These are phyloP conservation scores for Epichloe baconii DNA, from an alignment of 2,329 filamentous ascomycete species.

Conservation along the genomic window DNA sequence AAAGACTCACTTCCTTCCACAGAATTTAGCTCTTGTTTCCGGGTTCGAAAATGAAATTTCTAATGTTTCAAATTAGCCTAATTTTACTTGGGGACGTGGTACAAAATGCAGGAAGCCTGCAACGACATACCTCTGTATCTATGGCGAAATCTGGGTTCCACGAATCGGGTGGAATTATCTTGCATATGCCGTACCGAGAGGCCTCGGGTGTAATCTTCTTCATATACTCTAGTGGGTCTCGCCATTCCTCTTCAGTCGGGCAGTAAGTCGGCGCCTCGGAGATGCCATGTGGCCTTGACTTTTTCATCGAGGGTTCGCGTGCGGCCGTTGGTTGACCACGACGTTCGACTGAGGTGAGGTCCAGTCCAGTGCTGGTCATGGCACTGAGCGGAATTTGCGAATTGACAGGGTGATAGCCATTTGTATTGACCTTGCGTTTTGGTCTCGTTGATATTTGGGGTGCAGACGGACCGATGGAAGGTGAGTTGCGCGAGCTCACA, in stretches of 20 bases:
- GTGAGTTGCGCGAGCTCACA: conserved; percentile 39
- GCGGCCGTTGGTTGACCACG: conserved; percentile 68
- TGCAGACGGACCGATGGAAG: conserved; percentile 26
- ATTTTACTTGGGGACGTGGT: neutral
- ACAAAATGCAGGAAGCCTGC: conserved; percentile 4
- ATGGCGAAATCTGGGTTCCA: conserved; percentile 96
- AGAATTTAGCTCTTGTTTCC: conserved; percentile 92
- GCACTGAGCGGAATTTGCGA: conserved; percentile 40
- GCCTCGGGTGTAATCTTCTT: conserved; percentile 82
- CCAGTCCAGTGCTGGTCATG: conserved; percentile 51
- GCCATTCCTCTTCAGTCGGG: conserved; percentile 88
- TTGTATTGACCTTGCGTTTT: conserved; percentile 40
- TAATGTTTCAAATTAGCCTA: conserved; percentile 22
- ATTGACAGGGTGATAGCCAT: conserved; percentile 39
- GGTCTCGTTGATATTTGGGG: conserved; percentile 28
- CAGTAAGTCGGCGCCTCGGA: conserved; percentile 82
- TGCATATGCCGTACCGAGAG: conserved; percentile 79
- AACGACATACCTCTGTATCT: conserved; percentile 66
- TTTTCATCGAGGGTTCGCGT: conserved; percentile 64
- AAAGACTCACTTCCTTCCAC: conserved; percentile 80
- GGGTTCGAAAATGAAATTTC: conserved; percentile 93
- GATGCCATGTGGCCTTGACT: conserved; percentile 69
- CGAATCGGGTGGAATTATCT: conserved; percentile 82
- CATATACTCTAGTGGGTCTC: conserved; percentile 87
- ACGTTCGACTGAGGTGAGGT: conserved; percentile 82